Base-by-base conservation (phyloP, 1,284 basidiomycete species). In the Heterobasidion irregulare region DNA sequence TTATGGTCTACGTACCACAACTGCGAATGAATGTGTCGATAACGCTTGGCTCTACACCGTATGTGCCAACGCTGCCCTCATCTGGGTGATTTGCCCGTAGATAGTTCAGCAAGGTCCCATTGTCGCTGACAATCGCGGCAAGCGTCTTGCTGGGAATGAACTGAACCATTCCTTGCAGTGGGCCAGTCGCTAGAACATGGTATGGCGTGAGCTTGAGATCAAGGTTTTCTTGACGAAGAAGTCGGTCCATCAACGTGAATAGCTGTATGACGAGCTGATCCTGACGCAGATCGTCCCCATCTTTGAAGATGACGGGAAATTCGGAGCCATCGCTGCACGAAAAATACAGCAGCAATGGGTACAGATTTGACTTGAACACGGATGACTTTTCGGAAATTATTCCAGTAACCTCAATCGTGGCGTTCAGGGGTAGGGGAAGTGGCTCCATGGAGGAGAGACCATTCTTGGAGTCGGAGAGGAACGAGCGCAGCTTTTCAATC, bases 251-350 rank as follows among this genome's bases (percentile, higher is more conserved):
- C 32, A 99, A 81, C 4, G 94, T 97, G 70, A 99, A 96, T 8
- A 99, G 79, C 69, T 99, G 96, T 53, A 98, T 91, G 26, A 98
- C 95, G 35, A 98, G 82, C 69, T 98, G 96, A 67, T 98, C 96
- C 69, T 99, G 97, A 18, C 96, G 86, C 76, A 99, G 85, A 67
- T 99, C 97, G 67, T 99, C 97, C 6, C 97, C 97, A 62, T 98
- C 95, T 71, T 99, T 99, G 79, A 98, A 98, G 60, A 99, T 99
- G 51, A 98, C 80, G 0, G 94, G 90, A 68, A 92, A 99, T 66
- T 94, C 88, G 38, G 78, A 76, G 6, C 86, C 81, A 59, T 87
- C 80, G 45, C 83, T 72, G 59, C 88, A 88, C 65, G 92, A 86
- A 68, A 98, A 96, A 71, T 91, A 93, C 10, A 99, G 76, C 16